phyloP scores from a whole-genome alignment of 805 yeast species.

The Citeromyces matritensis region DNA sequence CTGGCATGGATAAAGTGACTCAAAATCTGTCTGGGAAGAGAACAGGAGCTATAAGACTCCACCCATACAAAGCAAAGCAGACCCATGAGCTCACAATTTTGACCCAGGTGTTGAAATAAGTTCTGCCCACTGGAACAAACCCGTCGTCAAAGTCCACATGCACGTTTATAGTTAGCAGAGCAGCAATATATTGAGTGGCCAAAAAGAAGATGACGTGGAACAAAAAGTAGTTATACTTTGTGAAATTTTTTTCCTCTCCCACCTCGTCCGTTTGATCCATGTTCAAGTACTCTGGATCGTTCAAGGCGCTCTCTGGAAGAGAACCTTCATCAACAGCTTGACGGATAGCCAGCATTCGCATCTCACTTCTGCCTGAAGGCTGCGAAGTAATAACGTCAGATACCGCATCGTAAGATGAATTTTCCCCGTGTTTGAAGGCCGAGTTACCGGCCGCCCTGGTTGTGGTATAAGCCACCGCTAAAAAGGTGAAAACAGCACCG shows the following conservation, averaged over 20 bases:
- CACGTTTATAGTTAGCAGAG: conserved; percentile 83
- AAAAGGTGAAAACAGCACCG: conserved; percentile 87
- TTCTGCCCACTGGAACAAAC: conserved; percentile 92
- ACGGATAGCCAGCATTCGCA: conserved; percentile 76
- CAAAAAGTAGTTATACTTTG: conserved; percentile 72
- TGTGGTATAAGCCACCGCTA: conserved; percentile 94
- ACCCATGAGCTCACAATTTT: conserved; percentile 88
- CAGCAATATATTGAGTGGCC: conserved; percentile 96
- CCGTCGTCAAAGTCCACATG: conserved; percentile 74
- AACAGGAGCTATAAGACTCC: conserved; percentile 89
- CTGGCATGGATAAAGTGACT: too few species aligned
- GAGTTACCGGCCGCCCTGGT: conserved; percentile 89
- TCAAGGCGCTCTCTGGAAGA: conserved; percentile 81
- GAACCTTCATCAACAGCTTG: conserved; percentile 97
- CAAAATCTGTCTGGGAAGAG: conserved; percentile 76
- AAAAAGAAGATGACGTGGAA: conserved; percentile 87
- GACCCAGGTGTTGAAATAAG: conserved; percentile 91
- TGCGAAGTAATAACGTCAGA: conserved; percentile 23
- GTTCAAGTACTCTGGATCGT: conserved; percentile 51
- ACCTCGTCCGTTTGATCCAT: conserved; percentile 26
- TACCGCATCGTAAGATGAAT: conserved; percentile 26
- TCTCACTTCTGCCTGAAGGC: conserved; percentile 39
- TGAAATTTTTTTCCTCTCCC: conserved; percentile 46
- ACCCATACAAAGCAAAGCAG: conserved; percentile 71
- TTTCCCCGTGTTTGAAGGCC: conserved; percentile 30